A percentile compares a stretch with the other conserved stretches of the same genome.
Conservation (phyloP, 2,329 filamentous ascomycete genomes). For the Diaporthe citriasiana region DNA sequence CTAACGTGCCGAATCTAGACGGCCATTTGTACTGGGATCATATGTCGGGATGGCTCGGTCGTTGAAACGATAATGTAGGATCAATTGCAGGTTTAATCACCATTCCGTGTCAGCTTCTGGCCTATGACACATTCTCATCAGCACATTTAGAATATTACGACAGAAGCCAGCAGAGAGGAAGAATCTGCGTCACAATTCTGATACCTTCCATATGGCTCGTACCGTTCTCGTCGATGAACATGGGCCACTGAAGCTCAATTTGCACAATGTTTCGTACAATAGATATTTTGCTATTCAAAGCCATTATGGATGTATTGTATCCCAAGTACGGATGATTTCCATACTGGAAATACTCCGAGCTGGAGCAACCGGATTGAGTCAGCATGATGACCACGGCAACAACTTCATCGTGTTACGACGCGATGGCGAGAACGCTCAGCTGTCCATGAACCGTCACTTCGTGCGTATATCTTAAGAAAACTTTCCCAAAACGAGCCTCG, state of each 20-base stretch:
- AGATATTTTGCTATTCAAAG: not conserved
- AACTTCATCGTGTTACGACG: not conserved
- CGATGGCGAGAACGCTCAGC: not conserved
- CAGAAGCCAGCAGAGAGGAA: not conserved
- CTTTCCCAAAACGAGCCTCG: not conserved
- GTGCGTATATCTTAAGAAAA: not conserved
- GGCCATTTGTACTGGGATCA: not conserved
- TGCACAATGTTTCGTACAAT: not conserved
- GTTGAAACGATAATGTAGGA: not conserved
- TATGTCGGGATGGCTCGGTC: not conserved
- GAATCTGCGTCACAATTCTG: not conserved
- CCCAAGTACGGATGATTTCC: not conserved
- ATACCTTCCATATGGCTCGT: not conserved
- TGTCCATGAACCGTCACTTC: not conserved
- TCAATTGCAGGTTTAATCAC: not conserved
- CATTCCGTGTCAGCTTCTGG: not conserved
- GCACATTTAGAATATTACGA: not conserved
- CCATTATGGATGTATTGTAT: not conserved
- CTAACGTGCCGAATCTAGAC: not conserved
- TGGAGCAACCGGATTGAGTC: not conserved
- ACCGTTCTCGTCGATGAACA: not conserved
- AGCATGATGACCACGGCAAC: not conserved
- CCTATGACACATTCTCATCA: not conserved
- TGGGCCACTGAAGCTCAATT: not conserved
- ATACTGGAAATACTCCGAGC: not conserved